These are phyloP conservation scores for Ensete ventricosum DNA, from an alignment of 176 grass and related monocot genomes.

Conservation along the genomic window DNA sequence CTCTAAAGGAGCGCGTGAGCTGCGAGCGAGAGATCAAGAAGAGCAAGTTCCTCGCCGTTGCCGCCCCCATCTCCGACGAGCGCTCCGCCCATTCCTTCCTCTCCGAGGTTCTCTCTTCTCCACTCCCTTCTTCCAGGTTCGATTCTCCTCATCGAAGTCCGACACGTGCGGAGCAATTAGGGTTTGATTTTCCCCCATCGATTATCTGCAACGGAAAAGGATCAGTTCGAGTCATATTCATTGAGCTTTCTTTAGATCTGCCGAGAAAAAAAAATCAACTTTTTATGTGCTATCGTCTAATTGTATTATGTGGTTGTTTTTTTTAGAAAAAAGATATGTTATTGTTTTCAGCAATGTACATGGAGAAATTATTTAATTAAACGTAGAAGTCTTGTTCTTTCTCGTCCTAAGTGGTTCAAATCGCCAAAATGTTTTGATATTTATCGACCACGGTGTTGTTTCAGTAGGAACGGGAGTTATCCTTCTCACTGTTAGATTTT, in stretches of 20 bases:
- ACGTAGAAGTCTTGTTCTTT: not conserved
- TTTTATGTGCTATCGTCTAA: not conserved
- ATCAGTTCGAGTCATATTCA: not conserved
- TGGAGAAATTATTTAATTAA: not conserved
- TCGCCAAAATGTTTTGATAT: not conserved
- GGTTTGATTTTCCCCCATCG: not conserved
- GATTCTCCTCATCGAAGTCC: not conserved
- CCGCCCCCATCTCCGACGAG: conserved; percentile 51
- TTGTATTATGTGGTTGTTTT: not conserved
- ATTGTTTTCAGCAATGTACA: not conserved
- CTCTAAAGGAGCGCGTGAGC: conserved; percentile 34
- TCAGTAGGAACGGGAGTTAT: not conserved
- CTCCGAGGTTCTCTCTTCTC: conserved; percentile 24
- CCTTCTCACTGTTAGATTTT: not conserved
- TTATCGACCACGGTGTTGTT: not conserved
- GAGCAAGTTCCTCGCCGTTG: conserved; percentile 62
- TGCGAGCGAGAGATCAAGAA: conserved; percentile 58
- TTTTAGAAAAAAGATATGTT: not conserved
- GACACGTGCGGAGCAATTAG: not conserved
- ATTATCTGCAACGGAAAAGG: not conserved
- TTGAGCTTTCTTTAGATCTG: not conserved
- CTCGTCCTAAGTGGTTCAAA: not conserved
- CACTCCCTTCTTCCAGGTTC: not conserved
- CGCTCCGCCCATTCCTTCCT: conserved; percentile 51
- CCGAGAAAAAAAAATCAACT: not conserved